Percentiles rank a stretch among this genome's conserved stretches.
Evolutionary conservation across 495 filamentous ascomycete genomes (phyloP).

Genomic region (Daldinia vernicosa): DNA sequence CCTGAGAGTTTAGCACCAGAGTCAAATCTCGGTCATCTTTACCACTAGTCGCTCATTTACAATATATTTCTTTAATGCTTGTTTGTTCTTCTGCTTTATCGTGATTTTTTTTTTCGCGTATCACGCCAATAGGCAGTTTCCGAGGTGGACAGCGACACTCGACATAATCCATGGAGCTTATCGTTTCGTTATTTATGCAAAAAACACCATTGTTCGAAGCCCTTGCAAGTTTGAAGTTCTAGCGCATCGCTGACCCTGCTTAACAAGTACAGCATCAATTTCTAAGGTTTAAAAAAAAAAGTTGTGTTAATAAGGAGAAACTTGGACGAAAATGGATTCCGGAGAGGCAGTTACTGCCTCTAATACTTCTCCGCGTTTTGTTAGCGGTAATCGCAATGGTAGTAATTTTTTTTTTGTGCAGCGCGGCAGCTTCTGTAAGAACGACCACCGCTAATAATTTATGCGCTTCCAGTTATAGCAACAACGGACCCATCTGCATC

Average conservation of each 20-base stretch:
- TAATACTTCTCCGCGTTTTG: slow-evolving; percentile 10
- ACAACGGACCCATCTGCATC: slow-evolving; percentile 37
- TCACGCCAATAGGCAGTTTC: slow-evolving; percentile 10
- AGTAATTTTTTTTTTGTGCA: slow-evolving; percentile 26
- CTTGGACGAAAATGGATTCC: slow-evolving; percentile 33
- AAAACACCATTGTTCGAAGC: slow-evolving; percentile 25
- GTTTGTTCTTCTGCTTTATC: not conserved
- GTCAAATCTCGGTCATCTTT: slow-evolving; percentile 27
- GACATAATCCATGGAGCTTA: slow-evolving; percentile 28
- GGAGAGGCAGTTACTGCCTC: slow-evolving; percentile 26
- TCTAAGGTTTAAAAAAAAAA: slow-evolving; percentile 5
- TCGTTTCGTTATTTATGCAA: slow-evolving; percentile 30
- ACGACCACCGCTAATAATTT: slow-evolving; percentile 30
- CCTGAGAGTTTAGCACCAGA: slow-evolving; percentile 36
- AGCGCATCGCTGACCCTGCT: slow-evolving; percentile 4
- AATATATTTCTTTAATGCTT: slow-evolving; percentile 13
- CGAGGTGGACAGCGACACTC: slow-evolving; percentile 2
- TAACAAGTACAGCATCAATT: slow-evolving; percentile 1
- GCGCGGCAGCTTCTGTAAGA: slow-evolving; percentile 11
- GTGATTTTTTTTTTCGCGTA: slow-evolving; percentile 17
- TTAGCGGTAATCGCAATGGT: slow-evolving; percentile 17
- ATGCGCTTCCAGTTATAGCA: slow-evolving; percentile 33
- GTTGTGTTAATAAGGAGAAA: slow-evolving; percentile 9
- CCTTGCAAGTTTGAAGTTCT: slow-evolving; percentile 31
- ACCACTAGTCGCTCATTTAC: slow-evolving; percentile 35